Base-by-base conservation (phyloP, 164 flowering plant genomes). In the Sedum album region DNA sequence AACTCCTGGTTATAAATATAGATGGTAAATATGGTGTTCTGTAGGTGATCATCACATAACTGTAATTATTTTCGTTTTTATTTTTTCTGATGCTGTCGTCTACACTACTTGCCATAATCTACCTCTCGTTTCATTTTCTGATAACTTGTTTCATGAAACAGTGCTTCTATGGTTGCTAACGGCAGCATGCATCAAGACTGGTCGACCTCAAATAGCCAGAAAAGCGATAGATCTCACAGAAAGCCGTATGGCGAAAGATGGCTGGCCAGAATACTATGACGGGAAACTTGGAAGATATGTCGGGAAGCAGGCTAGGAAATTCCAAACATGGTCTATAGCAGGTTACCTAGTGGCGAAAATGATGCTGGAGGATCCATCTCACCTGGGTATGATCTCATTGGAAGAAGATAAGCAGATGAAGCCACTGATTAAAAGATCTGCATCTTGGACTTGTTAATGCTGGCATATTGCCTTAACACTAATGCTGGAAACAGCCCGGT, bases 261-360 rank as follows among this genome's bases (percentile, higher is more conserved):
- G 74, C 70, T 81, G 84, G 84, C 84, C 84, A 23, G 84, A 81
- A 36, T 81, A 81, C 46, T 81, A 82, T 41, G 86, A 82, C 30
- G 86, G 86, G 42, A 82, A 76, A 63, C 73, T 70, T 18, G 86
- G 86, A 6, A 76, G 84, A 70, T 82, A 60, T 39, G 66, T 80
- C 14, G 86, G 86, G 21, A 82, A 82, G 68, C 86, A 82, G 65
- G 82, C 86, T n/a, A 71, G 86, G 64, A 82, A 80, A 46, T 80
- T 66, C 35, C 86, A 82, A 70, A 82, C 86, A 14, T 82, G 86
- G 86, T 80, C 86, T 3, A 80, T 82, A 65, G 83, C 86, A 2
- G 86, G 86, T 44, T 82, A 82, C 60, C 70, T 82, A 73, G 86
- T 82, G 64, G 86, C 86, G 8, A 82, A 82, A 69, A 82, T 82